Percentiles rank a stretch among this genome's conserved stretches.
Conservation (phyloP, 2,329 filamentous ascomycete species). For the Colletotrichum nymphaeae region DNA sequence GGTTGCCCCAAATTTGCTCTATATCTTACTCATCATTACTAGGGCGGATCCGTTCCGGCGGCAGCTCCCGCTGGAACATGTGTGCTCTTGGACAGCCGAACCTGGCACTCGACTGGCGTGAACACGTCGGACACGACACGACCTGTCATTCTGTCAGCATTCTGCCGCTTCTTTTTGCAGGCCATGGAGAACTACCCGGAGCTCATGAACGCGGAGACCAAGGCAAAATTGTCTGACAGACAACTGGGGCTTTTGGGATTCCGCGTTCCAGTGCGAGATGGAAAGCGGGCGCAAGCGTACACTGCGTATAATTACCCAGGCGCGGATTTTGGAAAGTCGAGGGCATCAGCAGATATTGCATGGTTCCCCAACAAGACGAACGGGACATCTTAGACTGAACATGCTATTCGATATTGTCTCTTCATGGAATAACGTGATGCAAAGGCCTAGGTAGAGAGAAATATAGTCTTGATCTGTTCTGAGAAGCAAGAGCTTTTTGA, state of each 20-base stretch:
- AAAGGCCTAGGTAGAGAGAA: no score
- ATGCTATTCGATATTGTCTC: background rate
- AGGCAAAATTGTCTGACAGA: background rate
- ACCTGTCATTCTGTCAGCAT: conserved; percentile 3
- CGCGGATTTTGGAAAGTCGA: background rate
- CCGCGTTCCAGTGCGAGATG: background rate
- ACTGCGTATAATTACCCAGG: background rate
- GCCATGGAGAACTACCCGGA: conserved; percentile 4
- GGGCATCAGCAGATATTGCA: background rate
- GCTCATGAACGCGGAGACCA: background rate
- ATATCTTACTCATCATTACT: background rate
- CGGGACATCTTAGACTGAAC: background rate
- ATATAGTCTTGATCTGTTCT: no score
- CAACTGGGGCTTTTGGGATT: background rate
- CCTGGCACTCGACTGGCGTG: conserved; percentile 22
- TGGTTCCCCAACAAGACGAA: background rate
- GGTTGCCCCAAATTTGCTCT: background rate
- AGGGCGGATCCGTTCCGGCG: conserved; percentile 11
- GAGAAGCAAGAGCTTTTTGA: no score
- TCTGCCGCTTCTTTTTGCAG: conserved; percentile 5
- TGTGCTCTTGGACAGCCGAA: conserved; percentile 7
- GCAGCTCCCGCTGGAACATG: conserved; percentile 16
- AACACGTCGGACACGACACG: background rate
- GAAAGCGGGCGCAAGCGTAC: background rate
- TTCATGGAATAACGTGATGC: no score